These are phyloP conservation scores for Aspergillus phoenicis DNA, from an alignment of 2,329 filamentous ascomycete genomes.

Conservation along the genomic window DNA sequence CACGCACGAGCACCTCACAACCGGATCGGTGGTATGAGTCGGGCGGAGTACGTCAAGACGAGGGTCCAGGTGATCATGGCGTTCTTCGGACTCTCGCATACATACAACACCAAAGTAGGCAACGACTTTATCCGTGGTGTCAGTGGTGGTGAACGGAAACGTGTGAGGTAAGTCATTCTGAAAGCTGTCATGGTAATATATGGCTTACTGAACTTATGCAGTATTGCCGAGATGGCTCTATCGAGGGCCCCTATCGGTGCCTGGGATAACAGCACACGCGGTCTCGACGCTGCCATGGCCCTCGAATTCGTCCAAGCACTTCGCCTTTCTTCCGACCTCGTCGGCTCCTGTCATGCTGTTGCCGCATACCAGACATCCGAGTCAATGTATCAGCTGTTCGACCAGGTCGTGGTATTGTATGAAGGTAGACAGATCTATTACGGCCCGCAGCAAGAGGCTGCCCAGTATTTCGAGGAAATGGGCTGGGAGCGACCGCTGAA, in stretches of 20 bases:
- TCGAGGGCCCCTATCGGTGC: slow-evolving; percentile 42
- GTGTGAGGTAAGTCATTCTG: slow-evolving; percentile 38
- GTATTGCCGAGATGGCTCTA: slow-evolving; percentile 54
- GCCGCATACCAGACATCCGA: slow-evolving; percentile 40
- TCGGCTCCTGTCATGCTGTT: slow-evolving; percentile 35
- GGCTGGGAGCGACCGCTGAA: slow-evolving; percentile 42
- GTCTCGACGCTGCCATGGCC: slow-evolving; percentile 52
- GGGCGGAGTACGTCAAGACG: slow-evolving; percentile 1
- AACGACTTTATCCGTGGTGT: slow-evolving; percentile 61
- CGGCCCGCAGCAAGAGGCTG: slow-evolving; percentile 61
- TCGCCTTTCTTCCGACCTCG: slow-evolving; percentile 48
- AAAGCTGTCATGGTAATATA: too few relatives aligned
- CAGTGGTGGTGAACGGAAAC: slow-evolving; percentile 60
- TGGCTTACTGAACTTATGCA: slow-evolving; percentile 17
- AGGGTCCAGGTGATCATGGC: slow-evolving; percentile 42
- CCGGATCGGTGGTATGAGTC: neutral
- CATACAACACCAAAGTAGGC: slow-evolving; percentile 47
- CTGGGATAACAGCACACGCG: slow-evolving; percentile 46
- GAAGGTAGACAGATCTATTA: slow-evolving; percentile 41
- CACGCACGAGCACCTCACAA: slow-evolving; percentile 54
- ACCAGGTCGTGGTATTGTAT: slow-evolving; percentile 69
- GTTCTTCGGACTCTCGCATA: slow-evolving; percentile 45
- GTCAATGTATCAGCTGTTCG: slow-evolving; percentile 43
- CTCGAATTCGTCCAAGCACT: slow-evolving; percentile 40
- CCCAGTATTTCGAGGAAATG: slow-evolving; percentile 64